Evolutionary conservation across 2,329 filamentous ascomycete species (phyloP).

Genomic region (Septoria petroselini): DNA sequence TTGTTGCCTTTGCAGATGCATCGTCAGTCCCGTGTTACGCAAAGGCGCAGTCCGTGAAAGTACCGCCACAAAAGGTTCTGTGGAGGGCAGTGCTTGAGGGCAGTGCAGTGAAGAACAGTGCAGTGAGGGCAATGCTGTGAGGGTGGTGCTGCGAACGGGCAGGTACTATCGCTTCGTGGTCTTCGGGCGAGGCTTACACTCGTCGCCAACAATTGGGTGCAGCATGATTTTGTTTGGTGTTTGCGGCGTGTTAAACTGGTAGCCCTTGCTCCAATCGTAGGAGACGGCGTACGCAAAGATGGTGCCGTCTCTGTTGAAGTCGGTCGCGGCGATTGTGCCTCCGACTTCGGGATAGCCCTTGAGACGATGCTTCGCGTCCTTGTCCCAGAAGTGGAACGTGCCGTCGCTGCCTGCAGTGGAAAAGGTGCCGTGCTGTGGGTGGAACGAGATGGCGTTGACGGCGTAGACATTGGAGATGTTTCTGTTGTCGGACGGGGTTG

Average conservation of each 20-base stretch:
- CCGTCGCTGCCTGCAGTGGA: conserved; percentile 93
- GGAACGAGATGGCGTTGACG: conserved; percentile 97
- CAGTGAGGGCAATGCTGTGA: too few species aligned
- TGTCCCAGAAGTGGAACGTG: conserved; percentile 95
- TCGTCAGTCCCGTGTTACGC: too few species aligned
- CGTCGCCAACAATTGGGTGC: conserved; percentile 48
- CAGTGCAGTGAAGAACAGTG: too few species aligned
- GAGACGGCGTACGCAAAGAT: conserved; percentile 67
- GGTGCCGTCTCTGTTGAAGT: conserved; percentile 81
- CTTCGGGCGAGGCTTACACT: conserved; percentile 51
- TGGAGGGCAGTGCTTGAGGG: too few species aligned
- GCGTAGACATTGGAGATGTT: conserved; percentile 87
- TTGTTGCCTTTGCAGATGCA: too few species aligned
- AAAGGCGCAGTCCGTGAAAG: too few species aligned
- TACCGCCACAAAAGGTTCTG: too few species aligned
- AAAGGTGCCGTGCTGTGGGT: conserved; percentile 96
- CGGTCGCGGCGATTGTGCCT: conserved; percentile 83
- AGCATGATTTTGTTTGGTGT: conserved; percentile 52
- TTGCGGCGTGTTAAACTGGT: conserved; percentile 70
- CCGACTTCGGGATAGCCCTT: conserved; percentile 63
- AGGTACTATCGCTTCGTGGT: conserved; percentile 45
- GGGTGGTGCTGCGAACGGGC: too few species aligned
- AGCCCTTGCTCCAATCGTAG: conserved; percentile 99
- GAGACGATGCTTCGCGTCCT: conserved; percentile 53
- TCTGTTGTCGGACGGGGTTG: conserved; percentile 58